Conservation (phyloP, 2,329 filamentous ascomycete species). For the Colletotrichum sp. region DNA sequence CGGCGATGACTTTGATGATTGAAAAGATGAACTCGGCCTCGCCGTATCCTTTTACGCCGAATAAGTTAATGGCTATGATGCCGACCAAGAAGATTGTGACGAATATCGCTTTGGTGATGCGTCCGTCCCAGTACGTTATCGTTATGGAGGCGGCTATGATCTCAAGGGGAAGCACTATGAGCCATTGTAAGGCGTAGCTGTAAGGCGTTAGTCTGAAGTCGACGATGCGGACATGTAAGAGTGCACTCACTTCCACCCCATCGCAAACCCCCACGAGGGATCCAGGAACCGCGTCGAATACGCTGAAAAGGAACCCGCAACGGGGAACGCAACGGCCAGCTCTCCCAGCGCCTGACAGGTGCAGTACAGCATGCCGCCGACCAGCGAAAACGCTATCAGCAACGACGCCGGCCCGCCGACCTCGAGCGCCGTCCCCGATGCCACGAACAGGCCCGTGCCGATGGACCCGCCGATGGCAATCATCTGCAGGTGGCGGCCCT, state of each 20-base stretch:
- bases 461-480: slow-evolving; percentile 96
- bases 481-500: slow-evolving; percentile 92
- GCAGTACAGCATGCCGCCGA: slow-evolving; percentile 88
- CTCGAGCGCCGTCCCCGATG: slow-evolving; percentile 74
- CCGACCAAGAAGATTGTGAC: slow-evolving; percentile 80
- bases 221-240: not conserved
- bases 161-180: slow-evolving; percentile 82
- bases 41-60: slow-evolving; percentile 87
- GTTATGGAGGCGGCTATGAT: slow-evolving; percentile 88
- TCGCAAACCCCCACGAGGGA: slow-evolving; percentile 92
- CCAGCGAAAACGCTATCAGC: slow-evolving; percentile 77
- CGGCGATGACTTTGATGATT: slow-evolving; percentile 82
- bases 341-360: slow-evolving; percentile 93
- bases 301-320: slow-evolving; percentile 89
- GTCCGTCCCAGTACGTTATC: slow-evolving; percentile 77
- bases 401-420: slow-evolving; percentile 80
- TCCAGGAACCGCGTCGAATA: slow-evolving; percentile 93
- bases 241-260: slow-evolving; percentile 85
- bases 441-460: slow-evolving; percentile 88
- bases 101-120: slow-evolving; percentile 73
- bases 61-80: slow-evolving; percentile 84
- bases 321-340: slow-evolving; percentile 87
- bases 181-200: slow-evolving; percentile 87
- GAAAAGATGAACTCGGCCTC: slow-evolving; percentile 91
- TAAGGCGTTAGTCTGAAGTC: not conserved